Evolutionary conservation across 1,139 yeast genomes (phyloP), one percentile per base, ranked within the genome.

Genomic region (Scheffersomyces cryptocercus): DNA sequence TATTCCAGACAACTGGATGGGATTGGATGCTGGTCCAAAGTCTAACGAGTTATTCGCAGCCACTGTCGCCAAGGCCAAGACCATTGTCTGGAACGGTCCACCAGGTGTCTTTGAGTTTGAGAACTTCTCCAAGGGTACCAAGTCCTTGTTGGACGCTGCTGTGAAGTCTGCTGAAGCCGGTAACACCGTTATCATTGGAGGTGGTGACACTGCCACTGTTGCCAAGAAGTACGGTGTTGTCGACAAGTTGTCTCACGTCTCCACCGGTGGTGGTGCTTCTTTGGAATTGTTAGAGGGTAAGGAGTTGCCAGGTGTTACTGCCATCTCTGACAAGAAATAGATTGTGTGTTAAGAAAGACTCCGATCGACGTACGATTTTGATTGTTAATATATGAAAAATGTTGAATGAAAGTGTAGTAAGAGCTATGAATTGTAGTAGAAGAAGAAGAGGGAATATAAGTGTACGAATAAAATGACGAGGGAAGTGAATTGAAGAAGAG

Each of bases 251-350:
- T 88, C 97, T 45, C 98, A 91, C 74, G 97, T 91, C 55, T 90
- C 97, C 55, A 91, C 98, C 53, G 98, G 98, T 75, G 98, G 98
- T 75, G 98, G 98, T 82, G 98, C 98, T 55, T 90, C 97, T 50
- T 82, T 91, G 69, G 98, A 91, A 76, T 85, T 91, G 69, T 85
- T 91, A 68, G 98, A 91, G 79, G 98, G 98, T 77, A 91, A 91
- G 83, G 95, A 81, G 58, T 82, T 91, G 65, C 98, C 98, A 58
- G 98, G 98, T 82, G 97, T 91, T 55, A 82, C 79, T 66, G 95
- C 93, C 69, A 84, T 90, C 61, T 82, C 95, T 58, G 83, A 78
- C 72, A 87, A 85, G 73, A 62, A 76, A 59, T 56, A 55, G 47
- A 16, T 30, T 15, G 15, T 31, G n/a, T 5, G 14, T 13, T 35